A percentile compares a stretch with the other conserved stretches of the same genome.
phyloP scores from a whole-genome alignment of 192 early-diverging fungal species.

The Backusella westeae region DNA sequence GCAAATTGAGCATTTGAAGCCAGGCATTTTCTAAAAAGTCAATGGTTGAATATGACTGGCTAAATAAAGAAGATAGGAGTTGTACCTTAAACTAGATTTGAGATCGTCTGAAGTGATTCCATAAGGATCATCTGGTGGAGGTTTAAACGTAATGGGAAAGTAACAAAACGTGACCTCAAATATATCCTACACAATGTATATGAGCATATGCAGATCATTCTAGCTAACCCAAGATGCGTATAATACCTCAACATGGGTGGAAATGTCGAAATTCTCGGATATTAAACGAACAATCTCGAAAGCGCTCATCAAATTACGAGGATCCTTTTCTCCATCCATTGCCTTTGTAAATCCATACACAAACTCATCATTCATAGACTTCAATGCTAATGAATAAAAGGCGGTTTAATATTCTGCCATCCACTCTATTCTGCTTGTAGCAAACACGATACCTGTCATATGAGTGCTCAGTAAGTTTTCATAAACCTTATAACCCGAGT shows the following conservation, averaged over 20 bases:
- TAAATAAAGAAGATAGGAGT: not conserved
- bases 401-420: not conserved
- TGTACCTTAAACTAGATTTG: constrained; percentile 70
- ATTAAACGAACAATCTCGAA: constrained; percentile 79
- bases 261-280: constrained; percentile 74
- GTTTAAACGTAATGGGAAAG: constrained; percentile 99
- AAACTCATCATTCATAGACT: constrained; percentile 67
- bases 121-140: constrained; percentile 91
- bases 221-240: not conserved
- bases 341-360: constrained; percentile 80
- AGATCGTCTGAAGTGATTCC: constrained; percentile 93
- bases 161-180: constrained; percentile 99
- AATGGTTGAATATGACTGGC: not conserved
- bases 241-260: constrained; percentile 70
- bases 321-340: constrained; percentile 99
- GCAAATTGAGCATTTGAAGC: constrained; percentile 77
- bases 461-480: constrained; percentile 64
- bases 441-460: constrained; percentile 43
- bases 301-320: constrained; percentile 86
- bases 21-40: constrained; percentile 60
- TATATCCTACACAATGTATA: constrained; percentile 58
- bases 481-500: constrained; percentile 71
- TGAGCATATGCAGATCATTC: not conserved
- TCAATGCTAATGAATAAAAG: constrained; percentile 47
- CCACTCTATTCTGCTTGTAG: not conserved